Conservation (phyloP, 1,139 yeast genomes). For the Pichia sp. region DNA sequence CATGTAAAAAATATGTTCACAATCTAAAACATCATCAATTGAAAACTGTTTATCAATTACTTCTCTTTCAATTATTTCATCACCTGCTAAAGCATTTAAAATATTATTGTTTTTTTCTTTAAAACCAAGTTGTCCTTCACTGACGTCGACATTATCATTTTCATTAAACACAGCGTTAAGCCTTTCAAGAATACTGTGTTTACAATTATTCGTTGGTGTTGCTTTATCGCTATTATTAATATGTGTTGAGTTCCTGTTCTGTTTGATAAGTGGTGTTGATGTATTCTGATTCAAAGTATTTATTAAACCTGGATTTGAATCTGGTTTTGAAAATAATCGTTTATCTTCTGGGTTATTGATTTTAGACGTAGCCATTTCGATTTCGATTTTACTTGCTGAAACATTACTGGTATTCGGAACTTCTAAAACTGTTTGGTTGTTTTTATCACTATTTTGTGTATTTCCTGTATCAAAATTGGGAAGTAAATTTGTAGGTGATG, state of each 20-base stretch:
- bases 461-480: neutral
- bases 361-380: slow-evolving; percentile 1
- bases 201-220: neutral
- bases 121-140: too few species aligned
- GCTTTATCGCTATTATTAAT: neutral
- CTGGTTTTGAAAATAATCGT: neutral
- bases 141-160: neutral
- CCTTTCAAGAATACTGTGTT: neutral
- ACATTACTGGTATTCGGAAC: slow-evolving; percentile 16
- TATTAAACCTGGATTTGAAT: neutral
- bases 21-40: slow-evolving; percentile 6
- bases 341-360: neutral
- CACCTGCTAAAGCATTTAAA: neutral
- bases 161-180: neutral
- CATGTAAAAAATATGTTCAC: slow-evolving; percentile 3
- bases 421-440: slow-evolving; percentile 1
- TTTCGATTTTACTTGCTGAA: slow-evolving; percentile 7
- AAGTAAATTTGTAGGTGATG: slow-evolving; percentile 3
- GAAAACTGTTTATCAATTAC: neutral
- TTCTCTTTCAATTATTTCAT: neutral
- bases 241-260: neutral
- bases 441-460: slow-evolving; percentile 1
- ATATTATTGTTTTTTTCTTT: neutral
- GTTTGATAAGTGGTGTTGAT: slow-evolving; percentile 1
- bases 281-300: neutral